Conservation (phyloP, 2,329 filamentous ascomycete genomes). For the Ophiosphaerella narmari region DNA sequence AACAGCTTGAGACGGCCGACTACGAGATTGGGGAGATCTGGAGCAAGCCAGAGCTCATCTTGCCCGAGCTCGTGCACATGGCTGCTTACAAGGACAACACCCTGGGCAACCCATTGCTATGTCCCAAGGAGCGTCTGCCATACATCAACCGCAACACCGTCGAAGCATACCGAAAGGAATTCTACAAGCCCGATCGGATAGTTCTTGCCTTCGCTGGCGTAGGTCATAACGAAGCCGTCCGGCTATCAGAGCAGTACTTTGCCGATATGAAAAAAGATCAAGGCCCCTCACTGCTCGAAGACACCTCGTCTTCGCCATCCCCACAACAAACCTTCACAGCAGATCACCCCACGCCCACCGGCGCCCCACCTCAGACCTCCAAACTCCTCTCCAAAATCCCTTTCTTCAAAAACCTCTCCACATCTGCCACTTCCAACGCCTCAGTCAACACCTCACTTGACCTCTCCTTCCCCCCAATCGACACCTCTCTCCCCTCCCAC, state of each 20-base stretch:
- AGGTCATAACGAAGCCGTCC: slow-evolving; percentile 77
- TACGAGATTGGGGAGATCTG: slow-evolving; percentile 98
- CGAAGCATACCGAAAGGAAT: slow-evolving; percentile 76
- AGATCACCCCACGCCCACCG: slow-evolving; percentile 40
- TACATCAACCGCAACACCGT: slow-evolving; percentile 76
- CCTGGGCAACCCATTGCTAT: slow-evolving; percentile 88
- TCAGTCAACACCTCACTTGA: slow-evolving; percentile 56
- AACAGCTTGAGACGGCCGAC: slow-evolving; percentile 87
- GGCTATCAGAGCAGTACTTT: slow-evolving; percentile 81
- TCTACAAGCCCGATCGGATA: slow-evolving; percentile 88
- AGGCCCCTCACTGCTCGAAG: slow-evolving; percentile 47
- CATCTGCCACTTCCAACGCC: slow-evolving; percentile 68
- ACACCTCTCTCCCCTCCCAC: slow-evolving; percentile 69
- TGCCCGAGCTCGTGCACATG: slow-evolving; percentile 93
- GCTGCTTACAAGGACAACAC: slow-evolving; percentile 97
- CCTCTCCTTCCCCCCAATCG: slow-evolving; percentile 52
- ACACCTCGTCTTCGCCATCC: slow-evolving; percentile 18
- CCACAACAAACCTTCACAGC: slow-evolving; percentile 53
- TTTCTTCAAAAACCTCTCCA: slow-evolving; percentile 87
- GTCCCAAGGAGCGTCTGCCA: slow-evolving; percentile 79
- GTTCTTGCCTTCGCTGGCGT: slow-evolving; percentile 96
- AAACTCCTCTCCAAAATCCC: slow-evolving; percentile 81
- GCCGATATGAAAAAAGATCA: slow-evolving; percentile 76
- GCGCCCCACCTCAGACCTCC: slow-evolving; percentile 58
- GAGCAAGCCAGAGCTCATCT: slow-evolving; percentile 93